These are phyloP conservation scores for Pleurotus pulmonarius DNA, from an alignment of 768 basidiomycete species.

Conservation along the genomic window DNA sequence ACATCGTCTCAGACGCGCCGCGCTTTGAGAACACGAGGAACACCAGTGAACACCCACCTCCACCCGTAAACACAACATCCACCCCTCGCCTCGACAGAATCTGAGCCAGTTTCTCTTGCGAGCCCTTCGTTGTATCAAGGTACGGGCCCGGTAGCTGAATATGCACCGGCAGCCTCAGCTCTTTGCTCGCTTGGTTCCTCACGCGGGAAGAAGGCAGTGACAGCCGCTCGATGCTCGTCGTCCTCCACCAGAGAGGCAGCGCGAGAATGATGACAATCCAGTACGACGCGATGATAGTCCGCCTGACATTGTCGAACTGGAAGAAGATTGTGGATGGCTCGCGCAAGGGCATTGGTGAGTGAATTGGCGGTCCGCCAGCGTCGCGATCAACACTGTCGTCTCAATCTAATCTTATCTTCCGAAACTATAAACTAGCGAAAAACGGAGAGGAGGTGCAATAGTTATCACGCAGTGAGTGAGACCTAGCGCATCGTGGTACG, in stretches of 20 bases:
- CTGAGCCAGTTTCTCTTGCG: slow-evolving; percentile 16
- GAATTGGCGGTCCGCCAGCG: too few species aligned
- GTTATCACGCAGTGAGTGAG: too few species aligned
- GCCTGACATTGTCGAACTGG: slow-evolving; percentile 45
- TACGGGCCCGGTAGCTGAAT: slow-evolving; percentile 27
- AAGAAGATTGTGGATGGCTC: slow-evolving; percentile 52
- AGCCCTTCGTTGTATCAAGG: slow-evolving; percentile 9
- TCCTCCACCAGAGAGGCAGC: slow-evolving; percentile 90
- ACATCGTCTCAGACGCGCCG: too few species aligned
- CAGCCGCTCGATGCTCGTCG: slow-evolving; percentile 85
- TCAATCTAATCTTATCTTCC: too few species aligned
- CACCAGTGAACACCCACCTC: too few species aligned
- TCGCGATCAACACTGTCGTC: too few species aligned
- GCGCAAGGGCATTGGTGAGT: slow-evolving; percentile 14
- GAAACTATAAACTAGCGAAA: too few species aligned
- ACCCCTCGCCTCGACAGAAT: slow-evolving; percentile 33
- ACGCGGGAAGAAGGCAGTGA: slow-evolving; percentile 66
- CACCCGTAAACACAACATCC: slow-evolving; percentile 19
- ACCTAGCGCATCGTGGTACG: too few species aligned
- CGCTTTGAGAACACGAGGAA: too few species aligned
- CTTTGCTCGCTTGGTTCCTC: slow-evolving; percentile 40
- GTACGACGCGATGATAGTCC: slow-evolving; percentile 69
- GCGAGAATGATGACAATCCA: slow-evolving; percentile 75
- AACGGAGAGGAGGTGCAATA: too few species aligned
- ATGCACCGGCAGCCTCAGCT: slow-evolving; percentile 43